These are phyloP conservation scores for Penstemon eatonii DNA, from an alignment of 257 asterid species.

Conservation along the genomic window DNA sequence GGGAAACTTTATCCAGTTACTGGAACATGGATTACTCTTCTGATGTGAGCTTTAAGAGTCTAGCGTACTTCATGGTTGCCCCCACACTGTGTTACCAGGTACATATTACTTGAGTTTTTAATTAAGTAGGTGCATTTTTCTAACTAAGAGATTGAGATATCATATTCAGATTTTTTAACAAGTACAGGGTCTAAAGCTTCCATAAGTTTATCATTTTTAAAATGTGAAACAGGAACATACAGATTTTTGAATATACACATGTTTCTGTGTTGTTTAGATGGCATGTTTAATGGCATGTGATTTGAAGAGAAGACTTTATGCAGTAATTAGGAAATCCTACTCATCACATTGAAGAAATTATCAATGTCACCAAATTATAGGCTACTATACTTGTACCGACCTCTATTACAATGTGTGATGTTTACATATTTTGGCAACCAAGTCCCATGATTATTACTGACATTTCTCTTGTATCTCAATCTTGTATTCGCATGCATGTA, in stretches of 20 bases:
- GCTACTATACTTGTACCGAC: conserved; percentile 2
- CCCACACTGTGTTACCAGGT: conserved; percentile 99
- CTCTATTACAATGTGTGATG: conserved; percentile 10
- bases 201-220: not conserved
- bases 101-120: conserved; percentile 21
- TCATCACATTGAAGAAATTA: conserved; percentile 19
- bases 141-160: conserved; percentile 11
- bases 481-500: not conserved
- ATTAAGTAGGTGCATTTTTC: conserved; percentile 1
- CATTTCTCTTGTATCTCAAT: conserved; percentile 10
- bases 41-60: conserved; percentile 68
- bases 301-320: conserved; percentile 7
- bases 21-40: conserved; percentile 57
- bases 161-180: conserved; percentile 13
- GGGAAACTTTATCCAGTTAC: conserved; percentile 52
- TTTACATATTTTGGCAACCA: conserved; percentile 16
- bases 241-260: conserved; percentile 3
- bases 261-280: conserved; percentile 10
- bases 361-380: conserved; percentile 4
- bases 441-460: not conserved
- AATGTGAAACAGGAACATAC: not conserved
- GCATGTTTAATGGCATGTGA: not conserved
- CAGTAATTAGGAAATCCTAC: conserved; percentile 8
- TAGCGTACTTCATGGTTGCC: conserved; percentile 88
- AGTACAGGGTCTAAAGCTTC: conserved; percentile 8